phyloP scores from a whole-genome alignment of 225 moss, liverwort and hornwort genomes.

The Polytrichum commune region DNA sequence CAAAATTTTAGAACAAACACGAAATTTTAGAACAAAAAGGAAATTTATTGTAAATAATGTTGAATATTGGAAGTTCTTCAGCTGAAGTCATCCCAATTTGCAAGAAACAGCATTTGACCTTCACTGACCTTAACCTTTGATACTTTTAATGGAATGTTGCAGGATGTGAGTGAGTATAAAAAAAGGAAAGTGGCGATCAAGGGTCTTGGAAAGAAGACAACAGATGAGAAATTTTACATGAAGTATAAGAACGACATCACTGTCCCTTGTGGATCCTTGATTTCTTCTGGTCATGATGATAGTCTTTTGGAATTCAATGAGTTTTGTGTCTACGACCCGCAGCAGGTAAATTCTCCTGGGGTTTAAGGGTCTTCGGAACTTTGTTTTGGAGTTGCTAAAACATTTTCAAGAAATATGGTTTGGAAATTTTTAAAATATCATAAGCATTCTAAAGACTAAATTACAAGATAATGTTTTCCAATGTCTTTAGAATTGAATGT shows the following conservation, averaged over 20 bases:
- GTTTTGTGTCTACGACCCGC: slow-evolving; percentile 26
- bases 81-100: too few relatives aligned
- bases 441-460: too few relatives aligned
- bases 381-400: not conserved
- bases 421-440: too few relatives aligned
- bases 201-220: slow-evolving; percentile 27
- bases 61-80: too few relatives aligned
- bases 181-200: slow-evolving; percentile 32
- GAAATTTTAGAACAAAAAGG: too few relatives aligned
- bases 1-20: too few relatives aligned
- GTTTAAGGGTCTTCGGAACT: not conserved
- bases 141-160: too few relatives aligned
- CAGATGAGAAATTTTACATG: slow-evolving; percentile 18
- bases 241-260: slow-evolving; percentile 17
- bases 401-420: too few relatives aligned
- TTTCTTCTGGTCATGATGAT: slow-evolving; percentile 10
- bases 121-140: too few relatives aligned
- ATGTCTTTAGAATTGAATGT: not conserved
- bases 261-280: slow-evolving; percentile 25
- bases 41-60: too few relatives aligned
- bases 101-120: too few relatives aligned
- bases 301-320: slow-evolving; percentile 31
- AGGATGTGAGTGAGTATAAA: slow-evolving; percentile 32
- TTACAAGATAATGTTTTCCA: too few relatives aligned
- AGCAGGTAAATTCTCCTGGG: slow-evolving; percentile 12